Percentiles rank a stretch among this genome's conserved stretches.
Conservation (phyloP, 805 yeast genomes). For the Zygosaccharomyces pseudorouxii region DNA sequence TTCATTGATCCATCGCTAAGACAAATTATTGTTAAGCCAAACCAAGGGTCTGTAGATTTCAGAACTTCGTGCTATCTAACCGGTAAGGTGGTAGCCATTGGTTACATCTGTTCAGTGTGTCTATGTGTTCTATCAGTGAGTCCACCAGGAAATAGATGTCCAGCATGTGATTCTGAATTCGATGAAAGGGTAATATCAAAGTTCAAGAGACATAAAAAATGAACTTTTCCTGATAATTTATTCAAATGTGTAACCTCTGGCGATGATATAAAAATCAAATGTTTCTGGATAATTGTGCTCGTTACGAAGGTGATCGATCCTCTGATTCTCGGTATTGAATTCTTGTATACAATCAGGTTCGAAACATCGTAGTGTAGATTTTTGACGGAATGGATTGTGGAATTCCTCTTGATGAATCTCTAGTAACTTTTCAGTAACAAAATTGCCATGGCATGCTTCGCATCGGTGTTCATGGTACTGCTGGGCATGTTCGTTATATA, state of each 20-base stretch:
- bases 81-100: constrained; percentile 86
- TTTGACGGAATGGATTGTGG: constrained; percentile 46
- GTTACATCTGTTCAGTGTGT: constrained; percentile 93
- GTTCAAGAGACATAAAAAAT: constrained; percentile 41
- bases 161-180: constrained; percentile 79
- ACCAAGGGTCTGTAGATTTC: constrained; percentile 82
- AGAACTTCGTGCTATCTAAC: constrained; percentile 92
- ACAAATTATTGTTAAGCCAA: constrained; percentile 71
- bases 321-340: constrained; percentile 38
- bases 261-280: constrained; percentile 16
- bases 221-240: constrained; percentile 13
- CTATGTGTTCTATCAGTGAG: constrained; percentile 66
- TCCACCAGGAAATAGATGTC: constrained; percentile 68
- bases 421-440: constrained; percentile 42
- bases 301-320: constrained; percentile 47
- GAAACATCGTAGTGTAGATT: constrained; percentile 41
- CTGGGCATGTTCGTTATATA: constrained; percentile 14
- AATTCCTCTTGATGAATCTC: constrained; percentile 48
- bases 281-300: constrained; percentile 37
- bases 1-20: constrained; percentile 82
- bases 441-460: constrained; percentile 36
- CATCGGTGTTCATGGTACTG: constrained; percentile 32
- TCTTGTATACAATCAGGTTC: constrained; percentile 38
- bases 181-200: constrained; percentile 58
- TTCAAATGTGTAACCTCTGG: constrained; percentile 18